Evolutionary conservation across 257 asterid genomes (phyloP), one percentile per base, ranked within the genome.

Genomic region (Capsicum rhomboideum): DNA sequence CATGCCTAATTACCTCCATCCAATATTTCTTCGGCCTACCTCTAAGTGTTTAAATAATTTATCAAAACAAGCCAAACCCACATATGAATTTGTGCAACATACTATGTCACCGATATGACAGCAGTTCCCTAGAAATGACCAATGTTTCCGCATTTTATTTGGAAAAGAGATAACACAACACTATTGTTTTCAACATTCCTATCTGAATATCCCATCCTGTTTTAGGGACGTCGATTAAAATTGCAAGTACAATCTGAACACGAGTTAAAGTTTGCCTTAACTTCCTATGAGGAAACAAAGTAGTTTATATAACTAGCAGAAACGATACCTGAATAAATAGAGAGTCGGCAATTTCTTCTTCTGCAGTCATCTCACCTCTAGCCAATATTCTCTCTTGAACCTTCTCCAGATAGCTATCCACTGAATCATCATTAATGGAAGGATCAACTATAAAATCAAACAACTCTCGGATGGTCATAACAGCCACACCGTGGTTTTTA

Each of bases 381-480:
- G 93, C 97, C 92, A 92, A 86, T 79, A 94, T 91, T 86, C 91
- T 95, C 86, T 87, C 90, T 89, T 97, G 98, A 79, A 84, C 95
- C 98, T 91, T 93, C 86, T 97, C 99, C 80, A 93, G 92, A 87
- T 97, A 97, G 88, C 90, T 86, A 84, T 97, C 99, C 40, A 95
- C 93, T 4, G 94, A 88, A 85, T 93, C 95, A 86, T 95, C 98
- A 82, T 84, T 81, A 77, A 97, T 97, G 37, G 95, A 88, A 75
- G 97, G 93, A 88, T 95, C 98, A 69, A 95, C 98, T 44, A 97
- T 93, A 85, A 94, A 97, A 88, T 97, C 98, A 69, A 95, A 97
- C 83, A 97, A 78, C 83, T 97, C 99, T 6, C 98, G 89, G 68
- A 91, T 92, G 26, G 96, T 92, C 99, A 97, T 97, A 53, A 93